These are phyloP conservation scores for Eucalyptus pumila DNA, from an alignment of 345 rosid genomes.

Conservation along the genomic window DNA sequence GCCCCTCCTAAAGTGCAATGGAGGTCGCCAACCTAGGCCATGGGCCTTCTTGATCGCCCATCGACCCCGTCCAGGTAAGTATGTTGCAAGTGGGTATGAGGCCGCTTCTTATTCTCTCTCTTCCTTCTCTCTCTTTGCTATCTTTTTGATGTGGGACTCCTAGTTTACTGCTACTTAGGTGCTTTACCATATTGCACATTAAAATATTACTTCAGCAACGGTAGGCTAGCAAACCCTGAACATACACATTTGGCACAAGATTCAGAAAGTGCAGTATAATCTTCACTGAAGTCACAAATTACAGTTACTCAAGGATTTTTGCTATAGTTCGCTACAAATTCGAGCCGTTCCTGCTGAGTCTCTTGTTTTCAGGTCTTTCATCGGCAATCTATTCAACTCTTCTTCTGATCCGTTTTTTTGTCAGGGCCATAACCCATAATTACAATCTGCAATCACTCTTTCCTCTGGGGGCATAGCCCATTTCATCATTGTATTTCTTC, in stretches of 20 bases:
- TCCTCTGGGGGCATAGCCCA: not conserved
- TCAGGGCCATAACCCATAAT: not conserved
- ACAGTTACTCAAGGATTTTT: not conserved
- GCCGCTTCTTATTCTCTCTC: not conserved
- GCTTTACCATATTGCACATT: not conserved
- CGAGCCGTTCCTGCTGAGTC: not conserved
- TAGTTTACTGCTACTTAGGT: not conserved
- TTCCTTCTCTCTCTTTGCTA: not conserved
- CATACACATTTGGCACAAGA: not conserved
- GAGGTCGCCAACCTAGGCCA: not conserved
- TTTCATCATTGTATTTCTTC: not conserved
- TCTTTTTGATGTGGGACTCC: not conserved
- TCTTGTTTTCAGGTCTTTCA: not conserved
- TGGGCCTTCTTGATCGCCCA: not conserved
- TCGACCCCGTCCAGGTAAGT: not conserved
- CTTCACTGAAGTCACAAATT: not conserved
- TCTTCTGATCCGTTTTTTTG: not conserved
- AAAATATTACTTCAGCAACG: not conserved
- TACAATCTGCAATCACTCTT: not conserved
- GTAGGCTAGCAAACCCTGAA: not conserved
- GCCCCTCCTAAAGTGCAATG: not conserved
- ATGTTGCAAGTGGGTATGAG: rapidly evolving
- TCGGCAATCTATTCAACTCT: not conserved
- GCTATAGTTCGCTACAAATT: not conserved
- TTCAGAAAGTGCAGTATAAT: not conserved